These are phyloP conservation scores for Myxozyma melibiosi DNA, from an alignment of 805 yeast species.

Conservation along the genomic window DNA sequence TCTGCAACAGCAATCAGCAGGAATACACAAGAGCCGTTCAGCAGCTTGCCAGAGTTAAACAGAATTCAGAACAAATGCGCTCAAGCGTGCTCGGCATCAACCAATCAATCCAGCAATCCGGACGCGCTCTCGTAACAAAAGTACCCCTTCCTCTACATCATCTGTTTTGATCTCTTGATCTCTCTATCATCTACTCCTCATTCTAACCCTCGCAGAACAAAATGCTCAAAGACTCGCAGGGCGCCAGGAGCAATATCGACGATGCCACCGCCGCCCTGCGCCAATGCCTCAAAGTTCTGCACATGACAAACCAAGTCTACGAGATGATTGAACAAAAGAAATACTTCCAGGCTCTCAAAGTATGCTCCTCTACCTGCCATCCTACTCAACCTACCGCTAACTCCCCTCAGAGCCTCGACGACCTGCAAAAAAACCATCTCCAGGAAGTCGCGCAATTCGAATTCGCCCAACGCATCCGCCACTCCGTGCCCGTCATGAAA, in stretches of 20 bases:
- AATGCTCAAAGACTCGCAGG: conserved; percentile 59
- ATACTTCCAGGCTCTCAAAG: conserved; percentile 82
- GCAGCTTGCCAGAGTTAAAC: conserved; percentile 63
- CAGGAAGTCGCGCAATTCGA: conserved; percentile 69
- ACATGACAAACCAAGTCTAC: conserved; percentile 81
- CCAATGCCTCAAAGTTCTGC: conserved; percentile 77
- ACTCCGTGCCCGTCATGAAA: conserved; percentile 75
- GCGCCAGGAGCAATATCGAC: conserved; percentile 64
- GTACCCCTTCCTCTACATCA: too few relatives aligned
- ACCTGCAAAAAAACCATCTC: conserved; percentile 65
- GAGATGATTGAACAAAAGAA: conserved; percentile 73
- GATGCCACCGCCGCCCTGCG: conserved; percentile 71
- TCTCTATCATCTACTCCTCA: background rate
- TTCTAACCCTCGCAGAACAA: conserved; percentile 50
- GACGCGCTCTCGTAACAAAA: conserved; percentile 59
- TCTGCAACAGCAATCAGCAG: conserved; percentile 62
- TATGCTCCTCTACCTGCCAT: background rate
- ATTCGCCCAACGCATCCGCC: conserved; percentile 66
- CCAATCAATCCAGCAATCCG: conserved; percentile 61
- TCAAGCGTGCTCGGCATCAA: conserved; percentile 60
- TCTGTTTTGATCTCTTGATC: conserved; percentile 10
- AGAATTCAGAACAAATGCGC: conserved; percentile 58
- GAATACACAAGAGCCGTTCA: conserved; percentile 55
- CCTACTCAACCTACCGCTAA: too few relatives aligned
- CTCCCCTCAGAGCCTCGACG: conserved; percentile 56